Evolutionary conservation across 2,329 filamentous ascomycete genomes (phyloP).

Genomic region (Neofusicoccum umdonicola): DNA sequence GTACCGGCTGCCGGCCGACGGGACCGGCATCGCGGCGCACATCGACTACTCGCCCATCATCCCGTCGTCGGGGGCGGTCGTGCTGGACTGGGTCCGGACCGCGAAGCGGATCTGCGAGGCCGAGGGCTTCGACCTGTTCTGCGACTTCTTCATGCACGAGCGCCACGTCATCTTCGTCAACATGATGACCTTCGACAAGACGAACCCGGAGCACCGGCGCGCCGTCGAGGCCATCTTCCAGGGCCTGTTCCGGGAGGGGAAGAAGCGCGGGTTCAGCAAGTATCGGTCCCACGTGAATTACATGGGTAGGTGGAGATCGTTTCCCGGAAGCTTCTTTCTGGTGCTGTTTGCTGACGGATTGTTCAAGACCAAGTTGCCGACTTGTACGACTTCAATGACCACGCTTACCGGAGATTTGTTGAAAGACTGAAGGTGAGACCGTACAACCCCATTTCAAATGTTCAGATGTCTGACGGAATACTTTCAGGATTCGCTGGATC

Average conservation of each 20-base stretch:
- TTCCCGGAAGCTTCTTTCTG: too few relatives aligned
- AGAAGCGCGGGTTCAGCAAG: constrained; percentile 42
- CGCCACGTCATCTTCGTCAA: constrained; percentile 42
- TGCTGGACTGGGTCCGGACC: constrained; percentile 37
- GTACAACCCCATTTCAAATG: too few relatives aligned
- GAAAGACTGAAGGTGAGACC: constrained; percentile 34
- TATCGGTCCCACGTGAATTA: constrained; percentile 49
- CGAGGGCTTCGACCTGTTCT: constrained; percentile 25
- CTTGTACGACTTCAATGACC: constrained; percentile 47
- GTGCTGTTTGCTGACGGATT: not conserved
- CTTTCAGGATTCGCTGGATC: constrained; percentile 43
- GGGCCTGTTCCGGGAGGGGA: constrained; percentile 39
- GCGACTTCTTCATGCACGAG: constrained; percentile 37
- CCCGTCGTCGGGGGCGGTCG: constrained; percentile 44
- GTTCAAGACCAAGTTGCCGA: constrained; percentile 38
- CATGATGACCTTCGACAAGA: constrained; percentile 31
- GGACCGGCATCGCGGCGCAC: constrained; percentile 46
- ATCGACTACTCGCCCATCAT: constrained; percentile 47
- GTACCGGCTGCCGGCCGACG: constrained; percentile 37
- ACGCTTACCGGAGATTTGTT: constrained; percentile 45
- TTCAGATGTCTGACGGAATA: not conserved
- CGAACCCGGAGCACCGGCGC: constrained; percentile 22
- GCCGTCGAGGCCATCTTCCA: constrained; percentile 28
- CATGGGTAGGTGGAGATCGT: constrained; percentile 34
- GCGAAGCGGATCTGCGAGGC: constrained; percentile 24